phyloP scores from a whole-genome alignment of 1,139 yeast species.

The Suhomyces wounanorum region DNA sequence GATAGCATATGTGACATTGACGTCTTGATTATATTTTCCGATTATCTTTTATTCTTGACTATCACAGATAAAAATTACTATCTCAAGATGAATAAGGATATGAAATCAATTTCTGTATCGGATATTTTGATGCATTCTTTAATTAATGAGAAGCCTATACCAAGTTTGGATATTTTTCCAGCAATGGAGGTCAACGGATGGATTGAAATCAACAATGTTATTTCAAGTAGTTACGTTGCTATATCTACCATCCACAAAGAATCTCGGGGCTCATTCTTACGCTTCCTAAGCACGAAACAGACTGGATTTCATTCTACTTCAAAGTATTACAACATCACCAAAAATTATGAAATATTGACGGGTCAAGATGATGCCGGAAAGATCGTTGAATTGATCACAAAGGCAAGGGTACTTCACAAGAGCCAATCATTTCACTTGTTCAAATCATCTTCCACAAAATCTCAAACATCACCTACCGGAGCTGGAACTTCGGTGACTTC shows the following conservation, averaged over 20 bases:
- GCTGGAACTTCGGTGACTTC: conserved; percentile 6
- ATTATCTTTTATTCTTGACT: conserved; percentile 65
- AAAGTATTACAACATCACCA: conserved; percentile 17
- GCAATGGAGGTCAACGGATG: conserved; percentile 67
- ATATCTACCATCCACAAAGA: conserved; percentile 13
- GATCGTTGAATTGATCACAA: conserved; percentile 67
- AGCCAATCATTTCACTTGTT: conserved; percentile 86
- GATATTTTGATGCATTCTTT: conserved; percentile 88
- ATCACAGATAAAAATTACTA: conserved; percentile 47
- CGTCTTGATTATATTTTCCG: conserved; percentile 77
- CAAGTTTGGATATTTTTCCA: conserved; percentile 56
- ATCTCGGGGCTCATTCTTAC: conserved; percentile 22
- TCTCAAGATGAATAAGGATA: conserved; percentile 24
- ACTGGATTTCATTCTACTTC: conserved; percentile 25
- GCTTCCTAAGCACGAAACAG: conserved; percentile 29
- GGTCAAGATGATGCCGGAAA: conserved; percentile 26
- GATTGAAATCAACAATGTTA: conserved; percentile 61
- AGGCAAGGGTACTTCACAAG: conserved; percentile 77
- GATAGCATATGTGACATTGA: conserved; percentile 40
- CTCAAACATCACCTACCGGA: not conserved
- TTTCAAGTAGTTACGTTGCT: conserved; percentile 47
- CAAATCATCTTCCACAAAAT: conserved; percentile 30
- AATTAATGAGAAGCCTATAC: conserved; percentile 80
- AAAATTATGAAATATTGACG: conserved; percentile 28
- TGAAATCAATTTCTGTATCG: conserved; percentile 63